Base-by-base conservation (phyloP, 495 filamentous ascomycete genomes). In the Penicillium nucicola region DNA sequence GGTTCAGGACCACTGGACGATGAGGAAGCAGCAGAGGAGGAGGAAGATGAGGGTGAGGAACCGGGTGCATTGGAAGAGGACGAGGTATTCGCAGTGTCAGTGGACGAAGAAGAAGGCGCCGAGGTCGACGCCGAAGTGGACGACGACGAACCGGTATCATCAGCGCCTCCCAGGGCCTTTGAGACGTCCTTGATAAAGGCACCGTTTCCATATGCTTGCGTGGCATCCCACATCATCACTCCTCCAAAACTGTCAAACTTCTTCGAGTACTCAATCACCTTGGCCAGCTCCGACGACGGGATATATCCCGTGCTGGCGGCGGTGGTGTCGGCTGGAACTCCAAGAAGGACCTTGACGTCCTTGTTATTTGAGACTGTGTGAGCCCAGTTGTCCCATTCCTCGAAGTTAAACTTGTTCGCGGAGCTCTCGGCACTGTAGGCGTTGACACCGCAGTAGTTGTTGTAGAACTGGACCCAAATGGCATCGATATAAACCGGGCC, bases 161-260 rank as follows among this genome's bases (percentile, higher is more conserved):
- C 42, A 47, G 38, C 60, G 53, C 55, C 25, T 17, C 48, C 56
- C 14, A 73, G 45, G 17, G 62, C 58, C 23, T 61, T 46, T n/a
- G 41, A 48, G 18, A 83, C 64, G 25, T 56, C 59, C 23, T 67
- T 64, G 52, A 87, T 62, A 58, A 84, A 84, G 6, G 83, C 83
- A 8, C 53, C 6, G 60, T 88, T 88, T 28, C 60, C 66, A 57
- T 78, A 81, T 1, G 79, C 81, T 68, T 85, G 81, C 11, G 68
- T 78, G 54, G 78, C 78, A 72, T 89, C 86, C 86, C 85, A 89
- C 57, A 85, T 70, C 85, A 88, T 87, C 3, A 86, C 76, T 18
- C 85, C 85, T 7, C 85, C 84, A 54, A 88, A 84, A 61, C 79
- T 84, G 2, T 68, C 56, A 60, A 81, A 84, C 35, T 66, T 62